Conservation (phyloP, 805 yeast species). For the Wickerhamomyces chambardii region DNA sequence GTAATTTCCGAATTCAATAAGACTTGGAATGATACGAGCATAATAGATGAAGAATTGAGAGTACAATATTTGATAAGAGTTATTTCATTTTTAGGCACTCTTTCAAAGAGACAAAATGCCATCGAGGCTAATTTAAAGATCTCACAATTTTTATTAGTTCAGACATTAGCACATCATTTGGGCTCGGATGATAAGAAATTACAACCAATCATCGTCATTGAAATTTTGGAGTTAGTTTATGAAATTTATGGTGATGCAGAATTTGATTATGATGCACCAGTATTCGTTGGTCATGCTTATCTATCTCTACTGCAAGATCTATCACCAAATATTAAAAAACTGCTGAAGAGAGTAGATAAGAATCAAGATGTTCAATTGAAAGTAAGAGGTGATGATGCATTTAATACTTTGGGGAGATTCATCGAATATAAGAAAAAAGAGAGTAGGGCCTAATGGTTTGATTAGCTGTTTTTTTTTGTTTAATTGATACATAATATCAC, state of each 20-base stretch:
- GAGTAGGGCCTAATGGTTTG: conserved; percentile 3
- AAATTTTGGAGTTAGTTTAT: conserved; percentile 55
- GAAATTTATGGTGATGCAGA: conserved; percentile 74
- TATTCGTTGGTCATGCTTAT: conserved; percentile 51
- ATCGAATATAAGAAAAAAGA: conserved; percentile 63
- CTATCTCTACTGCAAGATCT: conserved; percentile 30
- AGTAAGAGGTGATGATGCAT: conserved; percentile 55
- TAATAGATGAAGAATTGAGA: conserved; percentile 11
- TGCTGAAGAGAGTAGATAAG: conserved; percentile 59
- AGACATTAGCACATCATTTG: conserved; percentile 12
- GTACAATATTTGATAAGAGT: conserved; percentile 32
- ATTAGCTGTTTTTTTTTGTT: neutral
- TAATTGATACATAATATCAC: neutral
- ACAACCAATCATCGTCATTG: conserved; percentile 37
- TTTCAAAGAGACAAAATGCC: conserved; percentile 38
- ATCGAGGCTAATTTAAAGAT: conserved; percentile 33
- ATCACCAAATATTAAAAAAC: conserved; percentile 37
- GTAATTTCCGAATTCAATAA: conserved; percentile 13
- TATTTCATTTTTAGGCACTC: conserved; percentile 42
- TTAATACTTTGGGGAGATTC: conserved; percentile 62
- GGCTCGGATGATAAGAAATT: conserved; percentile 4
- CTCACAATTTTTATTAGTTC: conserved; percentile 32
- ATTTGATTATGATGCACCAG: conserved; percentile 56
- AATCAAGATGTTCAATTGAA: conserved; percentile 50
- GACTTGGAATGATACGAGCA: conserved; percentile 2